Percentiles rank a stretch among this genome's conserved stretches.
phyloP scores from a whole-genome alignment of 257 asterid species.

The Plantago major region DNA sequence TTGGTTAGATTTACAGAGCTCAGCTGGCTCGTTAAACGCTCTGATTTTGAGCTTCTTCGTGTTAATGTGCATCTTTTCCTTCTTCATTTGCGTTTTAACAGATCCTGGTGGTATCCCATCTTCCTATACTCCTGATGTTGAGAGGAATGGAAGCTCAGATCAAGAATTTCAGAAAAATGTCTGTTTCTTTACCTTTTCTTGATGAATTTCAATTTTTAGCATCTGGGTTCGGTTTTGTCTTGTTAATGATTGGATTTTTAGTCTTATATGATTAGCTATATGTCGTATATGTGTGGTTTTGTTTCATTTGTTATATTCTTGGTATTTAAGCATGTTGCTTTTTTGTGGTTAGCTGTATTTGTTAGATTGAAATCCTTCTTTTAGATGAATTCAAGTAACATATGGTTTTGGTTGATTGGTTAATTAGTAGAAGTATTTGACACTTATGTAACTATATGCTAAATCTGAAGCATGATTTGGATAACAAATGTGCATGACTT shows the following conservation, averaged over 20 bases:
- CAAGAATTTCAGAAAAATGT: slow-evolving; percentile 45
- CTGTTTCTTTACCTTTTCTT: slow-evolving; percentile 28
- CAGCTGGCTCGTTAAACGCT: slow-evolving; percentile 56
- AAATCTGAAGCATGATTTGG: background rate
- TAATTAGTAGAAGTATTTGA: slow-evolving; percentile 2
- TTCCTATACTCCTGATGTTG: slow-evolving; percentile 54
- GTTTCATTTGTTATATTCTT: background rate
- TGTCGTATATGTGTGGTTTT: too few relatives aligned
- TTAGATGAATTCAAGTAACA: too few relatives aligned
- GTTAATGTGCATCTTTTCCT: slow-evolving; percentile 37
- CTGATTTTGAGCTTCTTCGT: slow-evolving; percentile 55
- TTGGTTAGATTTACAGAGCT: slow-evolving; percentile 53
- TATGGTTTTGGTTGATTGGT: slow-evolving; percentile 1
- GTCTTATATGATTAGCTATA: too few relatives aligned
- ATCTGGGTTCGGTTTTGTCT: too few relatives aligned
- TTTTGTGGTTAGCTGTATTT: background rate
- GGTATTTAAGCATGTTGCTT: background rate
- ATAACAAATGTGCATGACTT: background rate
- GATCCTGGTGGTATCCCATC: slow-evolving; percentile 74
- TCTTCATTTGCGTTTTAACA: slow-evolving; percentile 43
- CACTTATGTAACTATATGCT: background rate
- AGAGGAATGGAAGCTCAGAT: slow-evolving; percentile 29
- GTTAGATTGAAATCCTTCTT: too few relatives aligned
- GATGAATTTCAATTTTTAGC: slow-evolving; percentile 3
- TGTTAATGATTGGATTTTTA: slow-evolving; percentile 11